Conservation (phyloP, 257 asterid species). For the Buddleja alternifolia region DNA sequence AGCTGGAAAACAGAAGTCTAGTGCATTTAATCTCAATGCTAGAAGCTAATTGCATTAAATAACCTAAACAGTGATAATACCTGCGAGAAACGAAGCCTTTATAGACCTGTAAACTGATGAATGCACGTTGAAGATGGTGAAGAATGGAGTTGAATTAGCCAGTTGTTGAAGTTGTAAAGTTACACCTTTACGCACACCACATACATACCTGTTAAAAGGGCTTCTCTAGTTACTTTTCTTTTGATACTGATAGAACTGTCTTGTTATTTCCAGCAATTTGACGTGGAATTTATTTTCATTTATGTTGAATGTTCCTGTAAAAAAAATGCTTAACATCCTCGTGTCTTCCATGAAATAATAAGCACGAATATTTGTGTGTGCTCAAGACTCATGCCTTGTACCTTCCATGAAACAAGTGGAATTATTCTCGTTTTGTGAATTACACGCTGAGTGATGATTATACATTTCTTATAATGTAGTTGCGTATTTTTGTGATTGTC, state of each 20-base stretch:
- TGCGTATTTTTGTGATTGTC: no score
- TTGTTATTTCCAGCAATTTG: not conserved
- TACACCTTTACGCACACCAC: not conserved
- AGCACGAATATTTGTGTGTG: not conserved
- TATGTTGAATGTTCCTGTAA: not conserved
- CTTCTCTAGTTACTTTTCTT: not conserved
- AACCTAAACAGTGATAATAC: not conserved
- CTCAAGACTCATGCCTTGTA: not conserved
- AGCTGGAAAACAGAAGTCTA: not conserved
- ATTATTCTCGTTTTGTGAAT: no score
- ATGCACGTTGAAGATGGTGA: not conserved
- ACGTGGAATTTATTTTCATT: not conserved
- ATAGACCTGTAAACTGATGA: not conserved
- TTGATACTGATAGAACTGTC: not conserved
- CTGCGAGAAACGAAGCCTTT: not conserved
- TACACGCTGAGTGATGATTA: no score
- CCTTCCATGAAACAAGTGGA: not conserved
- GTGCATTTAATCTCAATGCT: not conserved
- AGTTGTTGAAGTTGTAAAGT: not conserved
- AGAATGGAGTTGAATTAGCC: not conserved
- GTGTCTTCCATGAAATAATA: not conserved
- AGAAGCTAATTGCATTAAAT: not conserved
- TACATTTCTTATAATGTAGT: no score
- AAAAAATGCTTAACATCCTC: no score
- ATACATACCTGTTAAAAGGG: slow-evolving; percentile 1